A percentile compares a stretch with the other conserved stretches of the same genome.
These are phyloP conservation scores for Digitaria exilis DNA, from an alignment of 202 grass and related monocot species.

Conservation along the genomic window DNA sequence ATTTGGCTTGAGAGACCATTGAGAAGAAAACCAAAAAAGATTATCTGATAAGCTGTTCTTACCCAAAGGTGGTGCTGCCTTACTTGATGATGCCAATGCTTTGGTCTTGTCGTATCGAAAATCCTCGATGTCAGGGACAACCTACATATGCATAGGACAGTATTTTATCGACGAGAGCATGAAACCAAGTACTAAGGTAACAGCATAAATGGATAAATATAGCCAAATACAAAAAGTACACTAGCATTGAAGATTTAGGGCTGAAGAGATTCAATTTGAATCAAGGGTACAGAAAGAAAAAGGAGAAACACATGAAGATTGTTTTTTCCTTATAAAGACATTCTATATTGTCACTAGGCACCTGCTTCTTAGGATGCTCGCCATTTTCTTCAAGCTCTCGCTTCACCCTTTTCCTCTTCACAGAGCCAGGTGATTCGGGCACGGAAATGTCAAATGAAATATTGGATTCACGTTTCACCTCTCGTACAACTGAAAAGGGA, in stretches of 20 bases:
- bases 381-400: constrained; percentile 35
- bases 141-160: constrained; percentile 46
- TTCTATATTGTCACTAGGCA: neutral
- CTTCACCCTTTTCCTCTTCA: constrained; percentile 44
- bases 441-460: constrained; percentile 23
- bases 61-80: constrained; percentile 44
- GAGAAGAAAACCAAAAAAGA: neutral
- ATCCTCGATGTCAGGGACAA: constrained; percentile 83
- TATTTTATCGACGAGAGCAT: neutral
- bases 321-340: neutral
- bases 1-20: neutral
- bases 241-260: constrained; percentile 12
- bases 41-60: constrained; percentile 42
- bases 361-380: constrained; percentile 40
- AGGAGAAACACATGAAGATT: neutral
- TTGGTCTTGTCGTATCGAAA: constrained; percentile 68
- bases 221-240: neutral
- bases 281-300: neutral
- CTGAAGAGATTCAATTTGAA: neutral
- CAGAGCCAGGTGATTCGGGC: neutral
- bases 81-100: constrained; percentile 12
- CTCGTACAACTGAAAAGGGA: constrained; percentile 37
- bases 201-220: constrained; percentile 9
- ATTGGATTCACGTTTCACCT: constrained; percentile 34
- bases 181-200: constrained; percentile 5